A percentile compares a stretch with the other conserved stretches of the same genome.
These are phyloP conservation scores for Linnemannia zychae DNA, from an alignment of 192 early-diverging fungal species.

Conservation along the genomic window DNA sequence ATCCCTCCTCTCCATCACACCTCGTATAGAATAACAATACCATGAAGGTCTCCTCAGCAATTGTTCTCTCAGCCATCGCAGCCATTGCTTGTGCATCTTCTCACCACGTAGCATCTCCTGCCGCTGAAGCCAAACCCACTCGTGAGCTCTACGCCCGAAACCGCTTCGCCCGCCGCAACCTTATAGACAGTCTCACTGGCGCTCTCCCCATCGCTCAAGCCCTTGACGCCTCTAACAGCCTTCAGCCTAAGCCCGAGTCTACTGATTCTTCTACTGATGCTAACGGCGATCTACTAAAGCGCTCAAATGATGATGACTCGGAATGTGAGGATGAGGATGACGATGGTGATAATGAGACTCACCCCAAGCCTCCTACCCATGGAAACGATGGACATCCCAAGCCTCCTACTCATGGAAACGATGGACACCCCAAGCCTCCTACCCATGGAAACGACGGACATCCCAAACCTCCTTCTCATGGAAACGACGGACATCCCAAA, in stretches of 20 bases:
- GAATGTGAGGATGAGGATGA: constrained; percentile 4
- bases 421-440: background rate
- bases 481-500: background rate
- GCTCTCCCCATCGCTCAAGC: background rate
- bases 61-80: background rate
- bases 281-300: background rate
- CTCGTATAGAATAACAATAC: background rate
- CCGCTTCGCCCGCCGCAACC: background rate
- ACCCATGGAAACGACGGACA: background rate
- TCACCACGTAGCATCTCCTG: background rate
- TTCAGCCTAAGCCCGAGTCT: background rate
- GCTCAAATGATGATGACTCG: background rate
- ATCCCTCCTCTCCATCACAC: background rate
- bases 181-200: background rate
- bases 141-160: constrained; percentile 18
- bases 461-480: background rate
- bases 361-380: background rate
- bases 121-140: background rate
- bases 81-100: constrained; percentile 8
- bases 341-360: background rate
- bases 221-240: background rate
- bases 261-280: background rate
- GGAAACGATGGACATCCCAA: background rate
- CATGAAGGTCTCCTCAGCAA: constrained; percentile 17
- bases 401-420: background rate